A percentile compares a stretch with the other conserved stretches of the same genome.
phyloP scores from a whole-genome alignment of 768 basidiomycete species.

The Boletus coccyginus region DNA sequence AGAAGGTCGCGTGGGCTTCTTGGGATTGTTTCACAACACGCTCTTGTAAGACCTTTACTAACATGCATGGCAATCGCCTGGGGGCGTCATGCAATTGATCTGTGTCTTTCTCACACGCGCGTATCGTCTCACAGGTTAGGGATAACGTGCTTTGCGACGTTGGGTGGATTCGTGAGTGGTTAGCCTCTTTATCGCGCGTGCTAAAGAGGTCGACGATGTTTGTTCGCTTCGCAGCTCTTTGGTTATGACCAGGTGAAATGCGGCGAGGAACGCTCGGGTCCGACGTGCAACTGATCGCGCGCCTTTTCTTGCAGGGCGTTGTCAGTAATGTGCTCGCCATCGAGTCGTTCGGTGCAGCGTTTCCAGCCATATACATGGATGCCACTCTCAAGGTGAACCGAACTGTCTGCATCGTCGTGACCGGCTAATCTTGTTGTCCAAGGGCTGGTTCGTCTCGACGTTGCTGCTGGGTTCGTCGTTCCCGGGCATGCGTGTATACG shows the following conservation, averaged over 20 bases:
- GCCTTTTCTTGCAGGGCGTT: slow-evolving; percentile 22
- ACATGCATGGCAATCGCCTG: neutral
- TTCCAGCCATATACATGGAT: slow-evolving; percentile 31
- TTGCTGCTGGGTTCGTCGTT: slow-evolving; percentile 24
- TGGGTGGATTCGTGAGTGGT: slow-evolving; percentile 32
- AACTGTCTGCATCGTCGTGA: neutral
- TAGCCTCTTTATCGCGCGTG: neutral
- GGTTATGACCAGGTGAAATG: slow-evolving; percentile 29
- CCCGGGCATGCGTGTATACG: neutral
- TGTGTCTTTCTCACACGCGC: neutral
- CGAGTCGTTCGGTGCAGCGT: slow-evolving; percentile 33
- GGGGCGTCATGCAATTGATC: neutral
- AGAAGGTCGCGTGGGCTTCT: slow-evolving; percentile 25
- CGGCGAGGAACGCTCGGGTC: neutral
- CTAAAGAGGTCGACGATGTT: neutral
- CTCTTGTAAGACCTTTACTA: slow-evolving; percentile 21
- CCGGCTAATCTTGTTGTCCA: neutral
- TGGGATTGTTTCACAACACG: slow-evolving; percentile 27
- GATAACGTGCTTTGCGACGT: slow-evolving; percentile 30
- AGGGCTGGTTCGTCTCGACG: slow-evolving; percentile 34
- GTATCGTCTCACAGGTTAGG: slow-evolving; percentile 20
- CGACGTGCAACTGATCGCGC: neutral
- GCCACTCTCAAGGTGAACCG: slow-evolving; percentile 22
- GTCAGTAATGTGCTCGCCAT: slow-evolving; percentile 33
- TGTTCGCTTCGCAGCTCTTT: slow-evolving; percentile 22